Percentiles rank a stretch among this genome's conserved stretches.
Conservation (phyloP, 2,329 filamentous ascomycete species). For the Diaporthe citrichinensis region DNA sequence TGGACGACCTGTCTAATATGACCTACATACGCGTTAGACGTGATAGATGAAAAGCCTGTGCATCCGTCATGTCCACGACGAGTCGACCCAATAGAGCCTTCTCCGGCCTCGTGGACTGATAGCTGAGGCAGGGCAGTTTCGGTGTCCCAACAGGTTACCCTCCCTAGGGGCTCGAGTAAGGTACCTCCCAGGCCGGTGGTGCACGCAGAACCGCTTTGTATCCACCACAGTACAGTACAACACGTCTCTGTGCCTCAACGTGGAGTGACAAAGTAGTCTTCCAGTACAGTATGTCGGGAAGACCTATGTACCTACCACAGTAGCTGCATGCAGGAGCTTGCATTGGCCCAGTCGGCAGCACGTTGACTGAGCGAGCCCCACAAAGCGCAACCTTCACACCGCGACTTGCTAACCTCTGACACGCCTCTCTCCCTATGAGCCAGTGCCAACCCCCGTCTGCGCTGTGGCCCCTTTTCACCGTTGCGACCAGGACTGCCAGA, state of each 20-base stretch:
- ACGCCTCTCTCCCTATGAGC: slow-evolving; percentile 28
- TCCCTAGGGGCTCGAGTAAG: slow-evolving; percentile 16
- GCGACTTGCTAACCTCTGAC: slow-evolving; percentile 37
- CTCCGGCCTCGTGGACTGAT: background rate
- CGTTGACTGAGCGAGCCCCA: slow-evolving; percentile 34
- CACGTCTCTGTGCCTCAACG: background rate
- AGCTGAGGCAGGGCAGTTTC: background rate
- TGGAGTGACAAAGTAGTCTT: background rate
- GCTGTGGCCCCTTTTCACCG: slow-evolving; percentile 39
- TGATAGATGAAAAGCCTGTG: background rate
- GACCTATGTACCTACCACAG: slow-evolving; percentile 25
- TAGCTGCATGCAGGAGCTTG: slow-evolving; percentile 34
- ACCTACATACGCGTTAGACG: background rate
- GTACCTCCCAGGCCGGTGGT: slow-evolving; percentile 4
- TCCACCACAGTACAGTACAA: slow-evolving; percentile 19
- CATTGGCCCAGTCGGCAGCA: slow-evolving; percentile 32
- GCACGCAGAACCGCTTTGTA: background rate
- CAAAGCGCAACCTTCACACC: slow-evolving; percentile 38
- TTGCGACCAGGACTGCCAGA: slow-evolving; percentile 33
- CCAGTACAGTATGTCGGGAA: slow-evolving; percentile 15
- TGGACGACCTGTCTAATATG: background rate
- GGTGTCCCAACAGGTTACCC: slow-evolving; percentile 19
- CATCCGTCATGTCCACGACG: background rate
- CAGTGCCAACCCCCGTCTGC: slow-evolving; percentile 36
- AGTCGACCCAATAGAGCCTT: background rate